Base-by-base conservation (phyloP, 257 asterid species). In the Coffea eugenioides region DNA sequence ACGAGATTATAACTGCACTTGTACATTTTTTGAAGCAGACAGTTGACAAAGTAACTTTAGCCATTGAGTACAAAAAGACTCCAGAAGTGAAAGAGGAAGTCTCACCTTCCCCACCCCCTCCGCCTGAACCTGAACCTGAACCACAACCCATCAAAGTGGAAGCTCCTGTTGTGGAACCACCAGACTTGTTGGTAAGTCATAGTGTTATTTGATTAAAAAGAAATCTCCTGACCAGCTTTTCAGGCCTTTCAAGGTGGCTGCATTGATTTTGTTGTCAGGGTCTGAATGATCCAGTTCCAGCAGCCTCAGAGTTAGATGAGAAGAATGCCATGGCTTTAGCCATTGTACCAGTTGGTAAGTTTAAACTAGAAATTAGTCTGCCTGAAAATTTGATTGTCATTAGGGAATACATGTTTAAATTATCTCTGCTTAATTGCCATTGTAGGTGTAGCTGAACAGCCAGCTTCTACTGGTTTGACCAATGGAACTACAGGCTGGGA, bases 401-500 rank as follows among this genome's bases (percentile, higher is more conserved):
- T 27, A 34, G 43, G 23, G 4, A 13, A 11, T 82, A 54, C 59
- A 41, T 74, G 43, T 46, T 45, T 77, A 68, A 45, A 49, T 61
- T 16, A 36, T 36, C 62, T 81, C 46, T 36, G 64, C 21, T 64
- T 43, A n/a, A 80, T 57, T 79, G 64, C 78, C 82, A 7, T 71
- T 82, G 48, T 74, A 87, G 92, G 84, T 65, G 83, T 69, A 77
- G 78, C 89, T 49, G 88, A 89, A 82, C 97, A 91, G 87, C 89
- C 94, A 9, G 87, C 83, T 69, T 85, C 93, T 27, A 54, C 88
- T 34, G 88, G 85, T 71, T 81, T 88, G 78, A 79, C 85, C 8
- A 91, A 91, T 45, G 98, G 97, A 80, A 66, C 89, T 20, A 75
- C 92, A 3, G 97, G 99, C 86, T 96, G 99, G 99, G 99, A 96